Percentiles rank a stretch among this genome's conserved stretches.
These are phyloP conservation scores for Globisporangium cylindrosporum DNA, from an alignment of 352 stramenopile genomes.

Conservation along the genomic window DNA sequence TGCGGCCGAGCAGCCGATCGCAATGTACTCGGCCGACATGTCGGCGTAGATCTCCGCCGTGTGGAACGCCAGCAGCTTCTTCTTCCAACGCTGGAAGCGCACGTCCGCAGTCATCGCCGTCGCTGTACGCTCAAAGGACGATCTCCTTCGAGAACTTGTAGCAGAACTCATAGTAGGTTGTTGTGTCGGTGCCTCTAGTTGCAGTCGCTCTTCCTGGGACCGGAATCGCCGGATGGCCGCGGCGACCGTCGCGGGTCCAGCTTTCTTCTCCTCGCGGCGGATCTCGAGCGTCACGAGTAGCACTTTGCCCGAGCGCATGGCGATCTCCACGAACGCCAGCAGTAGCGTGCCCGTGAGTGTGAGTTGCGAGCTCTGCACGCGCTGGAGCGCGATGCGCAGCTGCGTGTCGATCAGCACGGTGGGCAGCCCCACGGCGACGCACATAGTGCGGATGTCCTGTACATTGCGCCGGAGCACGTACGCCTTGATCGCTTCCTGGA, in stretches of 20 bases:
- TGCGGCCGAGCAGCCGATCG: slow-evolving; percentile 29
- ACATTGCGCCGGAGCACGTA: slow-evolving; percentile 21
- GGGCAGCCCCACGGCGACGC: slow-evolving; percentile 21
- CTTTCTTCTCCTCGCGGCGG: neutral
- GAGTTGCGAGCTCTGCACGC: slow-evolving; percentile 15
- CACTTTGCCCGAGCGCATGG: slow-evolving; percentile 25
- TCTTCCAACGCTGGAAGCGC: slow-evolving; percentile 16
- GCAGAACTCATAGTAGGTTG: neutral
- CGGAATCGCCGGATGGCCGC: neutral
- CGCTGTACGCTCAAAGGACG: neutral
- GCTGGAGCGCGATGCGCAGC: slow-evolving; percentile 22
- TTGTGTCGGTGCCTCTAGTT: neutral
- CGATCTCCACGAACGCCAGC: slow-evolving; percentile 28
- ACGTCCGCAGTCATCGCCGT: neutral
- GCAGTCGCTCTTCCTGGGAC: neutral
- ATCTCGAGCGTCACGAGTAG: slow-evolving; percentile 16
- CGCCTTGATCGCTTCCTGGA: slow-evolving; percentile 23
- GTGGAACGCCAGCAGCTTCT: slow-evolving; percentile 23
- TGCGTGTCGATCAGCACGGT: slow-evolving; percentile 31
- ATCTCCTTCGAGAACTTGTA: neutral
- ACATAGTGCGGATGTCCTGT: slow-evolving; percentile 20
- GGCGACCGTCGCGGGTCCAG: neutral
- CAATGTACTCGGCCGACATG: slow-evolving; percentile 46
- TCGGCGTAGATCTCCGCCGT: slow-evolving; percentile 27
- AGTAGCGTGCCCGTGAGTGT: slow-evolving; percentile 19